Evolutionary conservation across 2,329 filamentous ascomycete genomes (phyloP).

Genomic region (Xylariaceae sp.): DNA sequence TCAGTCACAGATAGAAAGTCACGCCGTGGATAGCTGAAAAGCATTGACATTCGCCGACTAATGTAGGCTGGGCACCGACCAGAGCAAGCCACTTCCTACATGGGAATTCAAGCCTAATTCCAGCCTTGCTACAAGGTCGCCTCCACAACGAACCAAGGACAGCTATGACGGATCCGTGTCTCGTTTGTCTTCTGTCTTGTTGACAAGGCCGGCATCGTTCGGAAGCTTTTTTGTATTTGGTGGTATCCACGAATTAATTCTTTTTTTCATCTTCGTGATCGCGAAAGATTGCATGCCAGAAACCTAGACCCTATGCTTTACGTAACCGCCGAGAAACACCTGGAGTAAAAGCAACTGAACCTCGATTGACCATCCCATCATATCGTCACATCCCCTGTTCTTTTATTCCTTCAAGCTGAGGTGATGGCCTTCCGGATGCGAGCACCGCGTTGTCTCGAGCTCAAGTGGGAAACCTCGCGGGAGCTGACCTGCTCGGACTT

Average conservation of each 20-base stretch:
- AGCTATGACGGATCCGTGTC: no score
- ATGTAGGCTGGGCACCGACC: no score
- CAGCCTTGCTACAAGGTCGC: no score
- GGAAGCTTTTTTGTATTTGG: slow-evolving; percentile 29
- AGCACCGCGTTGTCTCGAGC: slow-evolving; percentile 85
- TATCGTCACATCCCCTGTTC: slow-evolving; percentile 25
- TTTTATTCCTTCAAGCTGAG: slow-evolving; percentile 48
- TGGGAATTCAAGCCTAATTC: no score
- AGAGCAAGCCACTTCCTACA: no score
- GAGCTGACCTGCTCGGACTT: slow-evolving; percentile 71
- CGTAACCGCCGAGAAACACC: slow-evolving; percentile 36
- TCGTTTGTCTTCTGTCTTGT: no score
- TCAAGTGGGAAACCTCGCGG: slow-evolving; percentile 66
- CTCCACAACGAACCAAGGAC: no score
- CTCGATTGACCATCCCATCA: slow-evolving; percentile 27
- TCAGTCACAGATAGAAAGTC: no score
- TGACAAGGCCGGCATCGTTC: no score
- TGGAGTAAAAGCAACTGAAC: slow-evolving; percentile 34
- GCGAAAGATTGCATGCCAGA: slow-evolving; percentile 33
- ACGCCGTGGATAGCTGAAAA: no score
- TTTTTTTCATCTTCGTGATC: slow-evolving; percentile 27
- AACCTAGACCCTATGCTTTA: slow-evolving; percentile 36
- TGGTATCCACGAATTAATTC: slow-evolving; percentile 31
- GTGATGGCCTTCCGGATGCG: slow-evolving; percentile 62
- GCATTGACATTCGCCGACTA: no score